Conservation (phyloP, 768 basidiomycete species). For the Trametes coccinea region DNA sequence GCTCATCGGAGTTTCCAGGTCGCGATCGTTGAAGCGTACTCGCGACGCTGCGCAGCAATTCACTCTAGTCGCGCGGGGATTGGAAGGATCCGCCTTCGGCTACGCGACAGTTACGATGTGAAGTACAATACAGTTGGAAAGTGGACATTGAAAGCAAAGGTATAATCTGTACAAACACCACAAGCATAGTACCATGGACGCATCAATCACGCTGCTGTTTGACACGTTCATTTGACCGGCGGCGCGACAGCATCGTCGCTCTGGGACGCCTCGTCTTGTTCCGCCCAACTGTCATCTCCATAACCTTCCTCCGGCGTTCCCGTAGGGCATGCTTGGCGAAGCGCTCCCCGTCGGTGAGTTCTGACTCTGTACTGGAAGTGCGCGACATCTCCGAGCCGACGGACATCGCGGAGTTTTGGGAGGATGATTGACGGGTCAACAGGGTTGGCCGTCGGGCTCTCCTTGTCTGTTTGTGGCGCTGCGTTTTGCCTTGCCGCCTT, state of each 20-base stretch:
- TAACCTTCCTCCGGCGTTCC: slow-evolving; percentile 23
- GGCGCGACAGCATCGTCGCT: slow-evolving; percentile 16
- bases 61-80: slow-evolving; percentile 77
- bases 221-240: background rate
- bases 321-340: slow-evolving; percentile 26
- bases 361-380: slow-evolving; percentile 20
- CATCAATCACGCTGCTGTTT: background rate
- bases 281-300: slow-evolving; percentile 22
- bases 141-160: background rate
- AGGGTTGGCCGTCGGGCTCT: slow-evolving; percentile 8
- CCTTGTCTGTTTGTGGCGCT: slow-evolving; percentile 4
- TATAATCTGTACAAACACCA: background rate
- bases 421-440: slow-evolving; percentile 18
- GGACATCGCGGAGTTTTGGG: slow-evolving; percentile 18
- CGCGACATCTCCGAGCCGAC: slow-evolving; percentile 31
- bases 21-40: slow-evolving; percentile 70
- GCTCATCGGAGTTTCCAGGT: slow-evolving; percentile 39
- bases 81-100: slow-evolving; percentile 85
- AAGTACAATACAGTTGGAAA: background rate
- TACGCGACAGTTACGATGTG: slow-evolving; percentile 52
- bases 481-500: background rate
- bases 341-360: slow-evolving; percentile 29
- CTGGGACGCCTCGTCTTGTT: slow-evolving; percentile 6
- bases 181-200: background rate
- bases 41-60: slow-evolving; percentile 88